Conservation (phyloP, 345 rosid genomes). For the Camelina neglecta region DNA sequence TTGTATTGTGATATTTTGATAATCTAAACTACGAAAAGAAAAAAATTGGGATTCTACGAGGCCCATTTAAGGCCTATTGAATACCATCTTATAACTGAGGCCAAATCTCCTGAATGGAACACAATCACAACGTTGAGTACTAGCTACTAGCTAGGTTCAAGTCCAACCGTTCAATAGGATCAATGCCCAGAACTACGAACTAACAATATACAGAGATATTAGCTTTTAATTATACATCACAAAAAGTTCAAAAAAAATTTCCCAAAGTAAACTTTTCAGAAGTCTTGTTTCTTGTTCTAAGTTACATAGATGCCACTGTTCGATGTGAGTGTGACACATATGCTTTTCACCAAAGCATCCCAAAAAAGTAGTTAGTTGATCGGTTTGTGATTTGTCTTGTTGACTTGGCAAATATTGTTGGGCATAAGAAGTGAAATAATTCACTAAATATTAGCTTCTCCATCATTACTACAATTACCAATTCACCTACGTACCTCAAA, state of each 20-base stretch:
- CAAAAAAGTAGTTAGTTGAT: neutral
- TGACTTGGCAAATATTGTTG: neutral
- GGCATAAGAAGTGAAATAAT: neutral
- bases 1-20: neutral
- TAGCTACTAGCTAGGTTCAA: neutral
- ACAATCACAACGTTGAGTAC: neutral
- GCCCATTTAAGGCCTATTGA: constrained; percentile 8
- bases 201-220: neutral
- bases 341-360: constrained; percentile 18
- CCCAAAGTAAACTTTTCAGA: neutral
- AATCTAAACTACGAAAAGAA: neutral
- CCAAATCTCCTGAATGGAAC: neutral
- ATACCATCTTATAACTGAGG: neutral
- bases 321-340: neutral
- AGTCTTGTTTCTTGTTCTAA: constrained; percentile 7
- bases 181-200: neutral
- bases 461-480: neutral
- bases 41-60: neutral
- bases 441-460: constrained; percentile 10
- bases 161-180: neutral
- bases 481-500: neutral
- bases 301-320: neutral
- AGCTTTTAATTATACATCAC: neutral
- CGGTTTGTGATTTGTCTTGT: constrained; percentile 13
- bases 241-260: neutral